A percentile compares a stretch with the other conserved stretches of the same genome.
These are phyloP conservation scores for Trichophyton verrucosum DNA, from an alignment of 2,329 filamentous ascomycete species.

Conservation along the genomic window DNA sequence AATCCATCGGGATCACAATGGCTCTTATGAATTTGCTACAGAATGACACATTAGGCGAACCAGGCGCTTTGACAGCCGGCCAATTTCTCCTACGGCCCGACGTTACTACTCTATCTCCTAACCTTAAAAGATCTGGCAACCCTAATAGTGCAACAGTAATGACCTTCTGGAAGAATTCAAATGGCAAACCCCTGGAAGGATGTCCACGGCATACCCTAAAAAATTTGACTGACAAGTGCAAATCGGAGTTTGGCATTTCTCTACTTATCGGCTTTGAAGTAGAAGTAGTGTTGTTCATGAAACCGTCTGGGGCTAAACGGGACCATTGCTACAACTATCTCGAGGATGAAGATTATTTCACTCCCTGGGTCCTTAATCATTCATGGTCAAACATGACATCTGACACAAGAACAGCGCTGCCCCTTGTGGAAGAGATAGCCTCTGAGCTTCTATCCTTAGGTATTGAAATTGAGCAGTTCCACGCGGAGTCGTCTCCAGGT, in stretches of 20 bases:
- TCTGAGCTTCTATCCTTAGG: conserved; percentile 47
- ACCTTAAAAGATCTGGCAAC: conserved; percentile 19
- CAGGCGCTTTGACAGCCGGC: conserved; percentile 46
- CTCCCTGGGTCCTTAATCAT: conserved; percentile 50
- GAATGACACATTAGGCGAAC: conserved; percentile 45
- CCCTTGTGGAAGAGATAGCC: conserved; percentile 55
- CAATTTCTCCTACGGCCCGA: conserved; percentile 57
- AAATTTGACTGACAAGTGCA: conserved; percentile 41
- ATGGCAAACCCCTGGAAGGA: conserved; percentile 39
- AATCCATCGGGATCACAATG: conserved; percentile 50
- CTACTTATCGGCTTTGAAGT: conserved; percentile 70
- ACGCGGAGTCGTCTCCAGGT: conserved; percentile 59
- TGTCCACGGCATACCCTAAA: conserved; percentile 58
- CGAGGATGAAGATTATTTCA: conserved; percentile 21
- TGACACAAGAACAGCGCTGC: conserved; percentile 44
- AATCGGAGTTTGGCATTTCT: conserved; percentile 39
- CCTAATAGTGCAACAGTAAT: conserved; percentile 52
- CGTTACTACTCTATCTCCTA: conserved; percentile 44
- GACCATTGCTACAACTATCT: conserved; percentile 4
- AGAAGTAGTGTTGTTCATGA: conserved; percentile 62
- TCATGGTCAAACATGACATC: conserved; percentile 57
- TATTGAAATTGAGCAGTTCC: conserved; percentile 59
- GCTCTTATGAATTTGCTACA: conserved; percentile 56
- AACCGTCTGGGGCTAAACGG: conserved; percentile 26
- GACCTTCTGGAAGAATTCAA: conserved; percentile 50